Conservation (phyloP, 2,329 filamentous ascomycete species). For the Trichoderma hamatum region DNA sequence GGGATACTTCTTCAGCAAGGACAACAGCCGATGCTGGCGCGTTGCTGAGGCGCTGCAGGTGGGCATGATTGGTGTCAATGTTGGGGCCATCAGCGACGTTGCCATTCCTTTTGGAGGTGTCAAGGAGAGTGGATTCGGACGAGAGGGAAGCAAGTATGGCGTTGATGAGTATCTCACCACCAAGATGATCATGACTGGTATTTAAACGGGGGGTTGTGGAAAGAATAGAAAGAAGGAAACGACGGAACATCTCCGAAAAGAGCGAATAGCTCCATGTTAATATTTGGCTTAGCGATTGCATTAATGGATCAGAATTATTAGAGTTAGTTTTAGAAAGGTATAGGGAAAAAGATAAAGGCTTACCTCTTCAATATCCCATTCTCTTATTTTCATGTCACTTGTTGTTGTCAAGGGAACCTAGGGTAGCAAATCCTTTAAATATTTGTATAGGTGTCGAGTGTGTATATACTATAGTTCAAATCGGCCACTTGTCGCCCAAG, state of each 20-base stretch:
- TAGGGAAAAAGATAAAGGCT: not conserved
- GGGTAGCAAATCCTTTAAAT: not conserved
- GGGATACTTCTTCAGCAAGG: conserved; percentile 69
- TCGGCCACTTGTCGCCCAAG: not conserved
- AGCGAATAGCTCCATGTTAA: not conserved
- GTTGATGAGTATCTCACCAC: not conserved
- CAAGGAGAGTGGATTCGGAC: not conserved
- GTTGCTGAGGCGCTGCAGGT: conserved; percentile 59
- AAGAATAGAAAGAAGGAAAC: not conserved
- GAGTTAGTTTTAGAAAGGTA: not conserved
- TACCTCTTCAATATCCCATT: not conserved
- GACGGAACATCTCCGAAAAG: not conserved
- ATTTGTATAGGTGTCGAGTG: not conserved
- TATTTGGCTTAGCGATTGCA: not conserved
- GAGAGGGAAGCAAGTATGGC: not conserved
- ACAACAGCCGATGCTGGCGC: conserved; percentile 46
- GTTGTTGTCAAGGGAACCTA: not conserved
- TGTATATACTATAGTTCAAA: not conserved
- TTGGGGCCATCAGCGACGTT: not conserved
- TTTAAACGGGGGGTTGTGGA: not conserved
- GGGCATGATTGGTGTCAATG: conserved; percentile 60
- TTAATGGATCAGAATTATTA: not conserved
- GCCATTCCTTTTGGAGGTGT: not conserved
- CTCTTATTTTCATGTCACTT: not conserved
- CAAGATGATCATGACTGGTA: not conserved